phyloP scores from a whole-genome alignment of 2,329 filamentous ascomycete genomes.

The Leptoxyphium fumago region DNA sequence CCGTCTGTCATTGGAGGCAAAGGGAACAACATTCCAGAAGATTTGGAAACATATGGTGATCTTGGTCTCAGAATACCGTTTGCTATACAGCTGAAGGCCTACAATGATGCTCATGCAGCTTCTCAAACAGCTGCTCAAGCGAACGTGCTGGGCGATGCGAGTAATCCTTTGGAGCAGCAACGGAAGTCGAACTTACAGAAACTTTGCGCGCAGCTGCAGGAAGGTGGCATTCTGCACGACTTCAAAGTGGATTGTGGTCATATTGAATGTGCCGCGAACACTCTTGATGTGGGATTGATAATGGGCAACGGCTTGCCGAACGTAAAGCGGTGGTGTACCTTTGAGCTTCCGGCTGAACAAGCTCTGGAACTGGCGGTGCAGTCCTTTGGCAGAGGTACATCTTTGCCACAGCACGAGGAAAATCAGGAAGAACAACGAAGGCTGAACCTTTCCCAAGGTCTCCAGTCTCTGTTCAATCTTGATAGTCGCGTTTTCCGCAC shows the following conservation, averaged over 20 bases:
- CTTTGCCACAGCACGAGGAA: neutral
- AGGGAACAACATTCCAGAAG: slow-evolving; percentile 18
- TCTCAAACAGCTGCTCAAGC: neutral
- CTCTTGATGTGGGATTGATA: slow-evolving; percentile 11
- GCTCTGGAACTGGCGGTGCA: neutral
- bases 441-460: neutral
- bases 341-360: slow-evolving; percentile 5
- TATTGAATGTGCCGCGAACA: slow-evolving; percentile 10
- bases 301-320: slow-evolving; percentile 4
- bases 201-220: slow-evolving; percentile 9
- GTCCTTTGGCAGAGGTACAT: neutral
- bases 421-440: neutral
- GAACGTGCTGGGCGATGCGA: neutral
- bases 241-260: slow-evolving; percentile 11
- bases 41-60: slow-evolving; percentile 21
- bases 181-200: slow-evolving; percentile 4
- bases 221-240: slow-evolving; percentile 10
- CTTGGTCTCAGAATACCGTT: slow-evolving; percentile 22
- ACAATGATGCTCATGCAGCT: slow-evolving; percentile 8
- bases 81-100: slow-evolving; percentile 16
- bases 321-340: slow-evolving; percentile 11
- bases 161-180: slow-evolving; percentile 5
- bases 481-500: neutral
- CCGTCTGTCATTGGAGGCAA: slow-evolving; percentile 17
- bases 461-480: neutral